Evolutionary conservation across 2,329 filamentous ascomycete genomes (phyloP).

Genomic region (Alternaria hordeiaustralica): DNA sequence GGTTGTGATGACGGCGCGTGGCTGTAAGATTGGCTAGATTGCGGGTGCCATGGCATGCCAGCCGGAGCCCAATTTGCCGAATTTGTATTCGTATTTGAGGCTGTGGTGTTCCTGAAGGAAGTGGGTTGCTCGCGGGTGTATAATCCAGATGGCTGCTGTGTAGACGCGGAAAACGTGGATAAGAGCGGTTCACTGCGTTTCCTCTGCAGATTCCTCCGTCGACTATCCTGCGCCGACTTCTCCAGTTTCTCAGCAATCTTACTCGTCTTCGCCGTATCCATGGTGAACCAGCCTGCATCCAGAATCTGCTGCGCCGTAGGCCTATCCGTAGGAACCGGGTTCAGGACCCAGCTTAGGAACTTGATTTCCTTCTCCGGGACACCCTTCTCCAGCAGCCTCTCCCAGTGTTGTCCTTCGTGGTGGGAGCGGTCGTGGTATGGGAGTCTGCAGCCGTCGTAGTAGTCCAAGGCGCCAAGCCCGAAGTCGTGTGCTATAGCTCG

Average conservation of each 20-base stretch:
- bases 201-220: neutral
- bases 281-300: slow-evolving; percentile 7
- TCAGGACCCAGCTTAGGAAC: slow-evolving; percentile 14
- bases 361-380: slow-evolving; percentile 11
- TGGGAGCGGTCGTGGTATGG: slow-evolving; percentile 7
- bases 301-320: slow-evolving; percentile 9
- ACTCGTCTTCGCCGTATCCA: neutral
- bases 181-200: slow-evolving; percentile 5
- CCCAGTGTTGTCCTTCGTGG: slow-evolving; percentile 16
- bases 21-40: neutral
- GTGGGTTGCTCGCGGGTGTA: neutral
- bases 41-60: too few species aligned
- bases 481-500: slow-evolving; percentile 16
- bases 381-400: slow-evolving; percentile 4
- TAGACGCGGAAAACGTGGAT: neutral
- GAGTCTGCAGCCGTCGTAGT: slow-evolving; percentile 11
- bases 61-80: neutral
- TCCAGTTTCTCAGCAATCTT: slow-evolving; percentile 1
- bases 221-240: neutral
- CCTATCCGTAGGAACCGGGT: slow-evolving; percentile 11
- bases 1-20: neutral
- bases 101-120: neutral
- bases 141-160: neutral
- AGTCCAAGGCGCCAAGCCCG: neutral
- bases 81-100: neutral